These are phyloP conservation scores for Styphnolobium japonicum DNA, from an alignment of 306 rosid genomes.

Conservation along the genomic window DNA sequence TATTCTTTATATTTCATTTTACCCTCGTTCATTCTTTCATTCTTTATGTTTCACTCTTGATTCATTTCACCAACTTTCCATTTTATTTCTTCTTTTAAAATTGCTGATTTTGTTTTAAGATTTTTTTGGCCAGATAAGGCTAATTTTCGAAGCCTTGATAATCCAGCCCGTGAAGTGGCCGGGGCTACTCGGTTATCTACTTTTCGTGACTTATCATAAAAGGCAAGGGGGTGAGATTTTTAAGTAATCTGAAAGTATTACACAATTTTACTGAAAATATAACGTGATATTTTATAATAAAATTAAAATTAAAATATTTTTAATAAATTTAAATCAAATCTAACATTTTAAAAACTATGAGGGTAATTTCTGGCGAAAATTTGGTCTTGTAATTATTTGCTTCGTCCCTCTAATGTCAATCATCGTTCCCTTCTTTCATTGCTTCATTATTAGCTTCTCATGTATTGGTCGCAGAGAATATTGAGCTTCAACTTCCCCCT, in stretches of 20 bases:
- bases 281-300: too few relatives aligned
- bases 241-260: too few relatives aligned
- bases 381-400: not conserved
- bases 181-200: not conserved
- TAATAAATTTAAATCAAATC: too few relatives aligned
- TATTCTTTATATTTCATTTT: too few relatives aligned
- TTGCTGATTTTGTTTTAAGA: not conserved
- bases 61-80: not conserved
- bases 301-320: too few relatives aligned
- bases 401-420: not conserved
- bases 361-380: not conserved
- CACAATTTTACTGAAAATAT: too few relatives aligned
- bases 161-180: not conserved
- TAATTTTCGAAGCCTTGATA: not conserved
- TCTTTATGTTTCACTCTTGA: too few relatives aligned
- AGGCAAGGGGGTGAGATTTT: too few relatives aligned
- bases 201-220: not conserved
- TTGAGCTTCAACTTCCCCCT: not conserved
- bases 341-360: too few relatives aligned
- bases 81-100: not conserved
- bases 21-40: too few relatives aligned
- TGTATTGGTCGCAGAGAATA: not conserved
- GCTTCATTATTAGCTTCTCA: slow-evolving; percentile 3
- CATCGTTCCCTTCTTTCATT: not conserved
- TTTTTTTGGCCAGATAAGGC: not conserved